These are phyloP conservation scores for Inga leiocalycina DNA, from an alignment of 306 rosid species.

Conservation along the genomic window DNA sequence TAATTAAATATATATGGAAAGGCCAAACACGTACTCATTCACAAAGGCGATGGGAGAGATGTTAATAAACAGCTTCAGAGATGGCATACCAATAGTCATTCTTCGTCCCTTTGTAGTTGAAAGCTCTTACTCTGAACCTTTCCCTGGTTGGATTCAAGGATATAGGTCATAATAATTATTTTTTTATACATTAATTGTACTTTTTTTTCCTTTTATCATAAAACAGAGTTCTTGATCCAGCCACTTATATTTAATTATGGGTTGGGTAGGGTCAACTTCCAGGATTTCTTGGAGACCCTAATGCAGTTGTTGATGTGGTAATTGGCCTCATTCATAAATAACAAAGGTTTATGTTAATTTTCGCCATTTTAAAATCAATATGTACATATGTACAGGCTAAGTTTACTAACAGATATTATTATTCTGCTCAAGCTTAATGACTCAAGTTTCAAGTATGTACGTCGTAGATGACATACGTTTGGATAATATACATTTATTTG, in stretches of 20 bases:
- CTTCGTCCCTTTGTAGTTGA: conserved; percentile 55
- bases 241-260: conserved; percentile 56
- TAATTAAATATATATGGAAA: not conserved
- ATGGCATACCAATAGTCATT: conserved; percentile 45
- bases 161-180: conserved; percentile 27
- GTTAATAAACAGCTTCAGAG: conserved; percentile 48
- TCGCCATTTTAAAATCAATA: not conserved
- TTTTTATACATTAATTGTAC: not conserved
- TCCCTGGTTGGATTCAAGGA: conserved; percentile 66
- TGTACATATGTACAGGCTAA: not conserved
- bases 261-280: conserved; percentile 56
- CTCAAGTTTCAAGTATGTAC: too few species aligned
- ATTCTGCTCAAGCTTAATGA: too few species aligned
- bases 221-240: conserved; percentile 59
- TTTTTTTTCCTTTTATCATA: not conserved
- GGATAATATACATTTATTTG: too few species aligned
- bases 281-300: conserved; percentile 49
- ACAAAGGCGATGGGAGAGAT: conserved; percentile 42
- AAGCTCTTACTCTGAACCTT: conserved; percentile 54
- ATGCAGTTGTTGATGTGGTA: conserved; percentile 53
- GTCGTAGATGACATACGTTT: too few species aligned
- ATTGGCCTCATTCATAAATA: not conserved
- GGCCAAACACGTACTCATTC: conserved; percentile 59
- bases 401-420: too few species aligned
- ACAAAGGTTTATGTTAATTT: not conserved